A percentile compares a stretch with the other conserved stretches of the same genome.
Evolutionary conservation across 306 rosid species (phyloP).

Genomic region (Castanopsis chinensis): DNA sequence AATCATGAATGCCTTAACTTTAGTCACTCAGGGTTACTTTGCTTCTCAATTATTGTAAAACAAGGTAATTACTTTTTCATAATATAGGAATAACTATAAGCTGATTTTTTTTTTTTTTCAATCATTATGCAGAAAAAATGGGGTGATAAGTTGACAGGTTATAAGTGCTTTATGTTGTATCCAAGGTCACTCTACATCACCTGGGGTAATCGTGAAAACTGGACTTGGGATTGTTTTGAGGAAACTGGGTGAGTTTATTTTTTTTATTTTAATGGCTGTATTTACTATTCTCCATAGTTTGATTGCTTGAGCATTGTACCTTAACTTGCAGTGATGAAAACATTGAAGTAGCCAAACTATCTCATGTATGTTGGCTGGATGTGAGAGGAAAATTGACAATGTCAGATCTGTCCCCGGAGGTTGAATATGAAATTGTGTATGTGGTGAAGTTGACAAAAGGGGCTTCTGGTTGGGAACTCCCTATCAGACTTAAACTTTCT

Average conservation of each 20-base stretch:
- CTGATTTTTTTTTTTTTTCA: background rate
- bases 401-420: conserved; percentile 13
- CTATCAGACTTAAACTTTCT: background rate
- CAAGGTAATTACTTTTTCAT: too few relatives aligned
- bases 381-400: conserved; percentile 18
- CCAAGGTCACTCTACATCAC: conserved; percentile 6
- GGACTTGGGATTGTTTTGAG: conserved; percentile 21
- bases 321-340: conserved; percentile 8
- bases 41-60: too few relatives aligned
- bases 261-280: too few relatives aligned
- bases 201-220: background rate
- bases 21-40: too few relatives aligned
- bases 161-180: background rate
- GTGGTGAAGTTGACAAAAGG: conserved; percentile 11
- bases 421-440: conserved; percentile 16
- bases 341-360: conserved; percentile 14
- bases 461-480: conserved; percentile 25
- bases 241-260: background rate
- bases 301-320: too few relatives aligned
- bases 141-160: conserved; percentile 5
- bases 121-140: conserved; percentile 9
- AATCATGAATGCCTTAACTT: too few relatives aligned
- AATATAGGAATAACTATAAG: too few relatives aligned
- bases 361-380: background rate
- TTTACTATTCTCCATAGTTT: too few relatives aligned